Evolutionary conservation across 257 asterid genomes (phyloP).

Genomic region (Gardenia jasminoides): DNA sequence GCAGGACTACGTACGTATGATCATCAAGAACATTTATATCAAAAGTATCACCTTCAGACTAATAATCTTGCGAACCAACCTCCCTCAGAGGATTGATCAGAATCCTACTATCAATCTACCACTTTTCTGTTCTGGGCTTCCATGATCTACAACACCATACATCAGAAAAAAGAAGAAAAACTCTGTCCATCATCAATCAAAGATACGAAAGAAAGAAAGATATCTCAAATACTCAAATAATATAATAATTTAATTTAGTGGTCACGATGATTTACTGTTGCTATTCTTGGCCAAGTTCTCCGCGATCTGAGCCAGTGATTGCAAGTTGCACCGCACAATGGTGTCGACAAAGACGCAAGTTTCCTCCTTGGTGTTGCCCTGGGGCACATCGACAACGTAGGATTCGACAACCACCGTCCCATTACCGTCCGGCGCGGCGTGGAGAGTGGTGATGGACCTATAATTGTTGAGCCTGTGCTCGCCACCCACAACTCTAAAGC

Average conservation of each 20-base stretch:
- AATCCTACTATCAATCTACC: conserved; percentile 11
- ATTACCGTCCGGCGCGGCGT: conserved; percentile 26
- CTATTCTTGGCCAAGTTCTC: conserved; percentile 29
- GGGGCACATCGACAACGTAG: conserved; percentile 76
- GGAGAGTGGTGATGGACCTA: conserved; percentile 72
- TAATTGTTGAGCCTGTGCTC: conserved; percentile 69
- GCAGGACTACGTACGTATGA: not conserved
- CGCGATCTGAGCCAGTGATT: conserved; percentile 60
- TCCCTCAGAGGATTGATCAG: conserved; percentile 7
- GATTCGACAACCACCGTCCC: conserved; percentile 78
- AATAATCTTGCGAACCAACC: not conserved
- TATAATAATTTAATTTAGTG: not conserved
- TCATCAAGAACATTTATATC: not conserved
- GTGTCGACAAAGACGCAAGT: conserved; percentile 77
- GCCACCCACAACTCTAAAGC: conserved; percentile 82
- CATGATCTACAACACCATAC: conserved; percentile 27
- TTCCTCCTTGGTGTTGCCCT: conserved; percentile 70
- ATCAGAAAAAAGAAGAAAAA: not conserved
- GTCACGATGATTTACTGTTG: conserved; percentile 17
- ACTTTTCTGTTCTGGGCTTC: conserved; percentile 18
- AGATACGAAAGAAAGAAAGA: conserved; percentile 1
- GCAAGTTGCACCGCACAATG: conserved; percentile 73
- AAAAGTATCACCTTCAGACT: not conserved
- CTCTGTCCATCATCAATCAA: conserved; percentile 15
- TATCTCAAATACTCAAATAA: not conserved